phyloP scores from a whole-genome alignment of 179 eudicot species.

The Spergularia azorica region DNA sequence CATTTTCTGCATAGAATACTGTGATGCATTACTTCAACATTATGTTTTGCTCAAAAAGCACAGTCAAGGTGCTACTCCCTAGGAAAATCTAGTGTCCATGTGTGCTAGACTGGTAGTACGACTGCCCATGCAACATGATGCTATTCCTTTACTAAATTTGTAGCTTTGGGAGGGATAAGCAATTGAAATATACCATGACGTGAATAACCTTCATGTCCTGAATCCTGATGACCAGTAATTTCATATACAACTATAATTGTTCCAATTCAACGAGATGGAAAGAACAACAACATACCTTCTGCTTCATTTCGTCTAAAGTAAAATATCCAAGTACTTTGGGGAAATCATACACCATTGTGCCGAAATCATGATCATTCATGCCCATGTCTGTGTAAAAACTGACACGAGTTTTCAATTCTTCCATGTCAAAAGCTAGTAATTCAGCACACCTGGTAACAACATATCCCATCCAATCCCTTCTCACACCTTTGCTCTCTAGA shows the following conservation, averaged over 20 bases:
- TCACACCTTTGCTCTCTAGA: constrained; percentile 75
- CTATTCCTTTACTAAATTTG: not conserved
- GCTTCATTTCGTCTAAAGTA: constrained; percentile 80
- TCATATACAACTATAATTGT: too few species aligned
- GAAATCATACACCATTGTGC: constrained; percentile 91
- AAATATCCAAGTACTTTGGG: constrained; percentile 83
- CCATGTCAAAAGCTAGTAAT: constrained; percentile 70
- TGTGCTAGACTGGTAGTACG: not conserved
- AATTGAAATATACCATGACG: not conserved
- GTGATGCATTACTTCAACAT: constrained; percentile 16
- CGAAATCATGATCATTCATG: constrained; percentile 82
- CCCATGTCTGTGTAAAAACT: constrained; percentile 83
- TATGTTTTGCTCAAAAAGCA: not conserved
- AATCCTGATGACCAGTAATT: not conserved
- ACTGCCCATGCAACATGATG: not conserved
- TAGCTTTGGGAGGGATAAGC: not conserved
- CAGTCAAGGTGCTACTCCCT: too few species aligned
- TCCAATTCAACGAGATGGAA: not conserved
- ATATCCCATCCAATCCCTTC: constrained; percentile 89
- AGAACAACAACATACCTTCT: constrained; percentile 53
- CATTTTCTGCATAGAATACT: constrained; percentile 22
- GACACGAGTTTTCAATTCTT: constrained; percentile 65
- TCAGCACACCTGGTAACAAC: constrained; percentile 79
- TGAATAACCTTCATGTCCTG: not conserved
- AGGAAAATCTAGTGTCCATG: too few species aligned